Evolutionary conservation across 306 rosid genomes (phyloP).

Genomic region (Ziziphus jujuba): DNA sequence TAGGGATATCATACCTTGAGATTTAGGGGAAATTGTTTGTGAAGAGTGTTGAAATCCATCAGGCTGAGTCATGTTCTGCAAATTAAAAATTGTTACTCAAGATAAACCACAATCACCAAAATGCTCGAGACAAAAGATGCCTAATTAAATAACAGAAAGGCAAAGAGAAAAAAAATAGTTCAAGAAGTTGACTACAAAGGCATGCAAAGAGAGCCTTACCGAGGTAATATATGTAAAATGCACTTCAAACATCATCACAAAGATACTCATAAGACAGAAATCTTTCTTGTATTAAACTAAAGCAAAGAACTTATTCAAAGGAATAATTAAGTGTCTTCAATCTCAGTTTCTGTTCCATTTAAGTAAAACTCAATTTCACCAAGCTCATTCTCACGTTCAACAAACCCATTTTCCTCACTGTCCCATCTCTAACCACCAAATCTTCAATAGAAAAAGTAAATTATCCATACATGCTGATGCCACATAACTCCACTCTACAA

Average conservation of each 20-base stretch:
- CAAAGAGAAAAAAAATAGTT: too few species aligned
- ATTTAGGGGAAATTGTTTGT: constrained; percentile 21
- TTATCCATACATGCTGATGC: not conserved
- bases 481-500: not conserved
- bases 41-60: constrained; percentile 27
- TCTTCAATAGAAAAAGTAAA: not conserved
- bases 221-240: not conserved
- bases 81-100: not conserved
- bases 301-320: not conserved
- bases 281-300: not conserved
- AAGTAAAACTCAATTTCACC: too few species aligned
- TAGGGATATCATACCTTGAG: constrained; percentile 46
- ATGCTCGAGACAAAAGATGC: not conserved
- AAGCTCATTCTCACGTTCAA: not conserved
- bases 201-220: not conserved
- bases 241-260: not conserved
- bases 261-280: not conserved
- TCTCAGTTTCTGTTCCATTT: not conserved
- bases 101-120: not conserved
- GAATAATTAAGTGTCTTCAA: not conserved
- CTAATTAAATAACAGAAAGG: not conserved
- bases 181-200: not conserved
- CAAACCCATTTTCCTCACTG: not conserved
- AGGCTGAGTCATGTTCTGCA: constrained; percentile 50
- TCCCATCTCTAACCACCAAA: not conserved